Base-by-base conservation (phyloP, 2,329 filamentous ascomycete species). In the Colletotrichum horii region DNA sequence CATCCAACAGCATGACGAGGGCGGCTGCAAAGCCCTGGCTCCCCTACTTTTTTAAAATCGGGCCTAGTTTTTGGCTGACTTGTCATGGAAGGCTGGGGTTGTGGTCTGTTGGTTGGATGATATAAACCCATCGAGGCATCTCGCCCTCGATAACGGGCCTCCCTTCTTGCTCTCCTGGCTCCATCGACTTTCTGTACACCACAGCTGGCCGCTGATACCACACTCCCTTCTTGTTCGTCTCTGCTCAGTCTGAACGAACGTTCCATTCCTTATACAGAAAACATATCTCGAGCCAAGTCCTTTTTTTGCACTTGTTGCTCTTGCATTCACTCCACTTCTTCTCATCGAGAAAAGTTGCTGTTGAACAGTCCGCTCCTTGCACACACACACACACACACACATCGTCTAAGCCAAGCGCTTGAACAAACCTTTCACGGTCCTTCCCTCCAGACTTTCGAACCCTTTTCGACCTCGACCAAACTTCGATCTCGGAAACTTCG, bases 341-440 rank as follows among this genome's bases (percentile, higher is more conserved):
- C 43, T 9, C 58, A 28, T 36, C 24, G 34, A 64, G 32, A 56
- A 56, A 32, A 76, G 58, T 66, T n/a, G 66, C 76, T 77, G 73
- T 77, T 76, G 76, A 77, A 66, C 76, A 77, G 76, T 77, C 65
- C 71, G 56, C 56, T 76, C 74, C 55, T 75, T 75, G 34, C n/a
- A n/a, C n/a, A n/a, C n/a, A n/a, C n/a, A n/a, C n/a, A n/a, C n/a
- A n/a, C 60, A 32, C 32, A 62, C 60, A 62, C 32, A 36, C 32
- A 58, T 22, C 34, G 55, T 48, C 38, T 22, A 36, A 71, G 66
- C 71, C 75, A 32, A 76, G 71, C 38, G 75, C 75, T 76, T 69
- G 65, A 68, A 30, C 69, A 67, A 73, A 36, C 28, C 36, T 34
- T 76, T 66, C 65, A 70, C 43, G 43, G 70, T 76, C 74, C 58